Percentiles rank a stretch among this genome's conserved stretches.
Evolutionary conservation across 352 stramenopile species (phyloP).

Genomic region (Pythium vanterpoolii): DNA sequence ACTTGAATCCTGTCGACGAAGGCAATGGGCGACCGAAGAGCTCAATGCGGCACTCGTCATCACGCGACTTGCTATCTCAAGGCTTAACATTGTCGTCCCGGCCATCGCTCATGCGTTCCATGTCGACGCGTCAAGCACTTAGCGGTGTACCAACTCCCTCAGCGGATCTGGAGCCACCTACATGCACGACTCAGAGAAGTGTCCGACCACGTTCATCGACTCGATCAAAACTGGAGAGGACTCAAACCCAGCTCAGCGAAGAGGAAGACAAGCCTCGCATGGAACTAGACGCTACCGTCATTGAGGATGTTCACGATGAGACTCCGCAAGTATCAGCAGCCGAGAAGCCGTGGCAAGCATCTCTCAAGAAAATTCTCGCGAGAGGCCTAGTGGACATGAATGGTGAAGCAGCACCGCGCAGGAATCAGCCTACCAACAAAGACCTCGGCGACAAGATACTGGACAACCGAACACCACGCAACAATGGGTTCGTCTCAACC

Average conservation of each 20-base stretch:
- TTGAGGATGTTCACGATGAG: too few relatives aligned
- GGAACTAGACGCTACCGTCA: too few relatives aligned
- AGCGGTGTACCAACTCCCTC: background rate
- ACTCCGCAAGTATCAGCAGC: background rate
- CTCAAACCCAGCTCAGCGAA: background rate
- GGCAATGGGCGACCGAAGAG: conserved; percentile 16
- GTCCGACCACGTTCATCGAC: background rate
- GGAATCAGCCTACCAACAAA: background rate
- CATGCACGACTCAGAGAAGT: background rate
- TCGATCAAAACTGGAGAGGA: conserved; percentile 2
- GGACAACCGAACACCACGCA: background rate
- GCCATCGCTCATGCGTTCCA: conserved; percentile 30
- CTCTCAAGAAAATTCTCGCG: conserved; percentile 54
- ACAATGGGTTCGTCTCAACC: background rate
- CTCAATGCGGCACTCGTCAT: conserved; percentile 37
- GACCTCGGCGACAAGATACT: background rate
- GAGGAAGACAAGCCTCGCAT: background rate
- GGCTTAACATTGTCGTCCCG: background rate
- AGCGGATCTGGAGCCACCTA: background rate
- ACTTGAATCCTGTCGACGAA: conserved; percentile 33
- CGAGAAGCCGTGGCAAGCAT: conserved; percentile 49
- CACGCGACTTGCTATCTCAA: conserved; percentile 13
- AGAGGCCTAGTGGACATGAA: conserved; percentile 27
- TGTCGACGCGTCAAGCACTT: conserved; percentile 30
- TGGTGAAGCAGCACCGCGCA: background rate